phyloP scores from a whole-genome alignment of 208 protist genomes.

The Strigomonas oncopelti region DNA sequence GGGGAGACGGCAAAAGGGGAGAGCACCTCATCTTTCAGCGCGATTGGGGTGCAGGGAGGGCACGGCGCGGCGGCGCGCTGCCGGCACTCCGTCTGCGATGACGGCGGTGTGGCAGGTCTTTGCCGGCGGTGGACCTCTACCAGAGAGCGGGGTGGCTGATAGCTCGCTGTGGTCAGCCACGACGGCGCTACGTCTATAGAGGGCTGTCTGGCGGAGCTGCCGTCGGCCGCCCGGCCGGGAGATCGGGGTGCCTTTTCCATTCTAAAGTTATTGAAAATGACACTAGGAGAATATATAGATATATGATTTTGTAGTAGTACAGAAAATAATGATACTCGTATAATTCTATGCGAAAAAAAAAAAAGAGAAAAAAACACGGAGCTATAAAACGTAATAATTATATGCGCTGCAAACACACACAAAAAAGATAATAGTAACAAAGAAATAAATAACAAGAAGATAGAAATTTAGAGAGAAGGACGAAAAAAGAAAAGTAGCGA shows the following conservation, averaged over 20 bases:
- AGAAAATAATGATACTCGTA: background rate
- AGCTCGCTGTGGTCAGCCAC: background rate
- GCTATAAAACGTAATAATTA: background rate
- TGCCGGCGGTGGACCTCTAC: background rate
- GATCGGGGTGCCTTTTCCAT: background rate
- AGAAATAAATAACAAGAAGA: constrained; percentile 12
- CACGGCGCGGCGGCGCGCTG: too few relatives aligned
- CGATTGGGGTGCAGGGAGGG: too few relatives aligned
- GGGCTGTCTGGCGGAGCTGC: background rate
- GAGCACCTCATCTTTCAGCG: too few relatives aligned
- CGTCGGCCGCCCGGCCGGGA: too few relatives aligned
- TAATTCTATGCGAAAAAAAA: constrained; percentile 6
- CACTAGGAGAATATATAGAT: background rate
- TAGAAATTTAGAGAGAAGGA: background rate
- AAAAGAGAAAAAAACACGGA: constrained; percentile 1
- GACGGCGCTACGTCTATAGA: background rate
- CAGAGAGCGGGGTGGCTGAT: background rate
- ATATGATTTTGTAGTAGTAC: constrained; percentile 10
- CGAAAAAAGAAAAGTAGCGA: constrained; percentile 5
- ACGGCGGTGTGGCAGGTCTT: too few relatives aligned
- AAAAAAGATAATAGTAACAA: constrained; percentile 13
- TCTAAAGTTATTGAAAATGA: background rate
- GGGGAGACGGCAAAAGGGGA: too few relatives aligned
- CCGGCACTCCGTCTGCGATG: too few relatives aligned
- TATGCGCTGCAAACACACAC: too few relatives aligned